A percentile compares a stretch with the other conserved stretches of the same genome.
Conservation (phyloP, 2,329 filamentous ascomycete genomes). For the Phyllosticta citrichinensis region DNA sequence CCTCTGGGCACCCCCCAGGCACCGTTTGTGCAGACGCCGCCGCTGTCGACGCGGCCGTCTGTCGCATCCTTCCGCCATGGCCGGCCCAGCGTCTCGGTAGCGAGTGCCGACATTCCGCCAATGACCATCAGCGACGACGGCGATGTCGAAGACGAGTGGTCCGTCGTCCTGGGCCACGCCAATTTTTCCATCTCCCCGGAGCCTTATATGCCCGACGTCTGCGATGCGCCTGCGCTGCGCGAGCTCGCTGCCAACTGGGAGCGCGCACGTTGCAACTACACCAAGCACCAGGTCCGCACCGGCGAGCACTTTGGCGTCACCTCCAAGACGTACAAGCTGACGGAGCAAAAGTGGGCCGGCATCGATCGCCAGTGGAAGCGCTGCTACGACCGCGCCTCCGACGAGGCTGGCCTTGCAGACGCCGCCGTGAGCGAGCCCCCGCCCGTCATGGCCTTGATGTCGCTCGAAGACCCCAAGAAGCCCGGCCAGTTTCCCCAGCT, state of each 20-base stretch:
- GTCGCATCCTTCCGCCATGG: slow-evolving; percentile 56
- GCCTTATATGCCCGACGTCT: slow-evolving; percentile 61
- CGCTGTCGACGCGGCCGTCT: slow-evolving; percentile 68
- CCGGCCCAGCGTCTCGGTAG: slow-evolving; percentile 35
- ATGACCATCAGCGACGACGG: slow-evolving; percentile 55
- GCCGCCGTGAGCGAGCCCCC: slow-evolving; percentile 47
- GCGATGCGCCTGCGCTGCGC: slow-evolving; percentile 50
- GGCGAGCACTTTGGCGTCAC: slow-evolving; percentile 85
- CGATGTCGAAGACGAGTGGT: slow-evolving; percentile 70
- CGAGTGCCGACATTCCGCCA: slow-evolving; percentile 48
- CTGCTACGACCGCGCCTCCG: slow-evolving; percentile 44
- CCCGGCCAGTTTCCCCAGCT: slow-evolving; percentile 80
- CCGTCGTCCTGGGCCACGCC: slow-evolving; percentile 74
- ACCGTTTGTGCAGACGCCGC: slow-evolving; percentile 51
- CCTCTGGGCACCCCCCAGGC: slow-evolving; percentile 41
- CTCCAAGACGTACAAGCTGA: slow-evolving; percentile 77
- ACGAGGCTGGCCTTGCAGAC: background rate
- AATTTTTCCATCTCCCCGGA: slow-evolving; percentile 82
- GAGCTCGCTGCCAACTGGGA: slow-evolving; percentile 74
- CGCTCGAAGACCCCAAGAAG: slow-evolving; percentile 54
- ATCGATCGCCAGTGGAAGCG: slow-evolving; percentile 66
- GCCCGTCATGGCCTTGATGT: slow-evolving; percentile 55
- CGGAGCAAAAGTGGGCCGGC: slow-evolving; percentile 79
- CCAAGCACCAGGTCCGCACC: slow-evolving; percentile 77
- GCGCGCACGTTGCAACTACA: slow-evolving; percentile 72